Base-by-base conservation (phyloP, 2,329 filamentous ascomycete species). In the Fusarium hainanense region DNA sequence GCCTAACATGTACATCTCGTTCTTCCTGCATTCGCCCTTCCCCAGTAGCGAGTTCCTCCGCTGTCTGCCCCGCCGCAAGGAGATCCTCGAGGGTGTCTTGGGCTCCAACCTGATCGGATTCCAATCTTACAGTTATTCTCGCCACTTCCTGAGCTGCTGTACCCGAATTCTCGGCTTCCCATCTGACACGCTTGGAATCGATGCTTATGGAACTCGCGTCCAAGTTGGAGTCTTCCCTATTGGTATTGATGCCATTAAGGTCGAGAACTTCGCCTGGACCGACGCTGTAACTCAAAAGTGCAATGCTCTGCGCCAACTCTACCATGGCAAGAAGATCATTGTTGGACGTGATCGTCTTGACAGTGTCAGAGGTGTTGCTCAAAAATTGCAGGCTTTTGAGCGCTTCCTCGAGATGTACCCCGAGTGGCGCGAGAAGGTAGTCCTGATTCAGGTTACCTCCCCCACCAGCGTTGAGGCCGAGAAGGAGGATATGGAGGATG, bases 31-130 rank as follows among this genome's bases (percentile, higher is more conserved):
- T 80, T 91, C 93, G 47, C 95, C 95, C 0, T 98, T 98, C 80
- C 95, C 95, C 34, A 97, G 94, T 81, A 97, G 93, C 84, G 96
- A 98, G 80, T 98, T 97, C 77, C 89, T 98, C 78, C 89, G 94
- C 49, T 97, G 94, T 79, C 84, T 98, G 58, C 92, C 93, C 40
- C 89, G 93, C 69, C 89, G 95, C 72, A 97, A 97, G 80, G 94
- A 98, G 78, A 87, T 98, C 13, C 84, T 98, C 16, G 93, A 96
- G 73, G 96, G 96, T 50, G 90, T 97, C 48, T 85, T 98, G 43
- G 94, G 95, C 20, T 89, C 95, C 58, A 98, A 98, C 79, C 90
- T 98, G 83, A 89, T 98, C 68, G 94, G 94, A 2, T 98, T 98
- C 82, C 95, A 98, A 80, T 96, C 94, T 10, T 96, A 94, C 82